These are phyloP conservation scores for Moesziomyces aphidis DNA, from an alignment of 1,284 basidiomycete genomes.

Conservation along the genomic window DNA sequence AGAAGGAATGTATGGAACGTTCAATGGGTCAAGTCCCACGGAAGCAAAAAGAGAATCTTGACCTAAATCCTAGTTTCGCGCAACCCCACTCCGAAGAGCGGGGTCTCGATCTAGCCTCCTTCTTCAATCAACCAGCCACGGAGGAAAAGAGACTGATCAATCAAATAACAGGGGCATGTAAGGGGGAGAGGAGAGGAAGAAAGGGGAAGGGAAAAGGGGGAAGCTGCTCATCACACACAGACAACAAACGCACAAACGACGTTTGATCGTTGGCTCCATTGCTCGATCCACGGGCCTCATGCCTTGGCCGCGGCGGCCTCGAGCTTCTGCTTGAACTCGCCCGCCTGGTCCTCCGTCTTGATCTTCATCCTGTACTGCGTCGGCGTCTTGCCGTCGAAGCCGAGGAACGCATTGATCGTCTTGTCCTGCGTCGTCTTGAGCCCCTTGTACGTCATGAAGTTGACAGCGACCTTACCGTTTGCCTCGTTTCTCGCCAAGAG, in stretches of 20 bases:
- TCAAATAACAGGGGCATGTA: slow-evolving; percentile 60
- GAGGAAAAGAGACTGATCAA: slow-evolving; percentile 44
- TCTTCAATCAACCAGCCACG: slow-evolving; percentile 63
- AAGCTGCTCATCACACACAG: slow-evolving; percentile 4
- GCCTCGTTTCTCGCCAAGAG: slow-evolving; percentile 61
- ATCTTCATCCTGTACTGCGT: slow-evolving; percentile 59
- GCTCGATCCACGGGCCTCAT: neutral
- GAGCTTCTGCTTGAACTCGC: slow-evolving; percentile 47
- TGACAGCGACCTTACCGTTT: slow-evolving; percentile 60
- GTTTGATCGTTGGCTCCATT: neutral
- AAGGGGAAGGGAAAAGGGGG: neutral
- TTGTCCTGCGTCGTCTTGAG: slow-evolving; percentile 49
- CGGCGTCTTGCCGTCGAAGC: slow-evolving; percentile 54
- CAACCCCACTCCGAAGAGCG: neutral
- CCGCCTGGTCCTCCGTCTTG: slow-evolving; percentile 54
- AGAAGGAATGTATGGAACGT: slow-evolving; percentile 34
- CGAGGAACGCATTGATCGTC: slow-evolving; percentile 52
- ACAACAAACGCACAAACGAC: slow-evolving; percentile 2
- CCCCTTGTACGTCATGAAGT: slow-evolving; percentile 54
- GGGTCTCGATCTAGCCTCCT: slow-evolving; percentile 50
- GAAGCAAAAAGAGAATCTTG: slow-evolving; percentile 15
- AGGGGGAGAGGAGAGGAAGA: neutral
- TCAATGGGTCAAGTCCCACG: slow-evolving; percentile 38
- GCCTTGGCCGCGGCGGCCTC: slow-evolving; percentile 20
- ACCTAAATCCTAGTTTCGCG: slow-evolving; percentile 49